phyloP scores from a whole-genome alignment of 2,329 filamentous ascomycete genomes.

The Fusarium sp. region DNA sequence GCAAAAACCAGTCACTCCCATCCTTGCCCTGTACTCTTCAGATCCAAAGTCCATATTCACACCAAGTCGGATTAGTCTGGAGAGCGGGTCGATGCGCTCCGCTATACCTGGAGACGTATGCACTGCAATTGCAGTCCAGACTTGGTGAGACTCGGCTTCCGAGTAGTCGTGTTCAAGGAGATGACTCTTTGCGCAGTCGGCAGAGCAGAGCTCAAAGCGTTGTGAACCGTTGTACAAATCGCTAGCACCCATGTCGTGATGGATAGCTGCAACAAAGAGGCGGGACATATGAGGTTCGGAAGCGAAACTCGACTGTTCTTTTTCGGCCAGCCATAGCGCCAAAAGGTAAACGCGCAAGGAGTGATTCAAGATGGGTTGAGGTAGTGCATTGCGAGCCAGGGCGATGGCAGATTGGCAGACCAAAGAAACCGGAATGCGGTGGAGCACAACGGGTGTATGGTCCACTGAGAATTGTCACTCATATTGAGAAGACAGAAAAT shows the following conservation, averaged over 20 bases:
- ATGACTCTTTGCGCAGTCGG: slow-evolving; percentile 46
- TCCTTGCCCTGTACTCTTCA: slow-evolving; percentile 11
- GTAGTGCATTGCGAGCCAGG: slow-evolving; percentile 31
- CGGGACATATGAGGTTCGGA: slow-evolving; percentile 22
- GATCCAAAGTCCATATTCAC: slow-evolving; percentile 50
- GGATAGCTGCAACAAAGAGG: slow-evolving; percentile 51
- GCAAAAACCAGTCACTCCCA: slow-evolving; percentile 13
- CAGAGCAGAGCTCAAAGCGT: slow-evolving; percentile 52
- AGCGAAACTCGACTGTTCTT: slow-evolving; percentile 26
- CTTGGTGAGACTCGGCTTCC: slow-evolving; percentile 43
- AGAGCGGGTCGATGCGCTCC: slow-evolving; percentile 50
- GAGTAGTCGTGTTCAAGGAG: slow-evolving; percentile 43
- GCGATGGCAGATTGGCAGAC: slow-evolving; percentile 33
- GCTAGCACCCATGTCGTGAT: slow-evolving; percentile 52
- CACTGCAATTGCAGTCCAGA: slow-evolving; percentile 52
- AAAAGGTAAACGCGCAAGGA: slow-evolving; percentile 46
- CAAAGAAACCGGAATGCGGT: slow-evolving; percentile 21
- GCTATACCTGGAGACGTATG: slow-evolving; percentile 52
- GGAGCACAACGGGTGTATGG: not conserved
- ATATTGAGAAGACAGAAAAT: not conserved
- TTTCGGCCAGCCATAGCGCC: slow-evolving; percentile 38
- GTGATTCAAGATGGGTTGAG: slow-evolving; percentile 48
- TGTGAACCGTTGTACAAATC: slow-evolving; percentile 45
- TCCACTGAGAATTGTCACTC: not conserved
- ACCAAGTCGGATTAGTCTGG: slow-evolving; percentile 47